Conservation (phyloP, 495 filamentous ascomycete species). For the Lophiostoma macrostomum region DNA sequence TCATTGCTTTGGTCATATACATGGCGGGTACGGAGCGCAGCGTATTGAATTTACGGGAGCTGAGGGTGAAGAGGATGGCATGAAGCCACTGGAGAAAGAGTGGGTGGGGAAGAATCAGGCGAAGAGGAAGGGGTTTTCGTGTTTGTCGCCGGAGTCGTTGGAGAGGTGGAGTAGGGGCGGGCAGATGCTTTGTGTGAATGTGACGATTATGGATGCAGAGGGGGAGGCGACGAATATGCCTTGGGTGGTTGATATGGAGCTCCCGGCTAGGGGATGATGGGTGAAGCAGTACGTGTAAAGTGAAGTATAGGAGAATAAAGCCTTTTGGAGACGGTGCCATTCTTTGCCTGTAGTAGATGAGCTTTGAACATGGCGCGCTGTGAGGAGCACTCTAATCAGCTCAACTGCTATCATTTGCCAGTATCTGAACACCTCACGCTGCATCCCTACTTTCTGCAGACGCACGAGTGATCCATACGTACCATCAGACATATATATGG, state of each 20-base stretch:
- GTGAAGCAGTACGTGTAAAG: no score
- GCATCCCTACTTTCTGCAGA: no score
- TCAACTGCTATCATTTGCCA: no score
- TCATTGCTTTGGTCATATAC: conserved; percentile 63
- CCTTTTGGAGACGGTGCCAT: no score
- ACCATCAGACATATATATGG: no score
- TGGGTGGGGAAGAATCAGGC: conserved; percentile 37
- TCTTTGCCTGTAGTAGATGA: no score
- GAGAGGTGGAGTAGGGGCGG: conserved; percentile 45
- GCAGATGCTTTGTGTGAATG: conserved; percentile 71
- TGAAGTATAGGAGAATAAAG: no score
- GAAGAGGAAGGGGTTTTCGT: conserved; percentile 41
- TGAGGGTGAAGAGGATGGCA: background rate
- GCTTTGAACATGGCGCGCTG: no score
- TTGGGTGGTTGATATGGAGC: conserved; percentile 64
- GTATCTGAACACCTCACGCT: no score
- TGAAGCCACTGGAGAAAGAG: conserved; percentile 4
- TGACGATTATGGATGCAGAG: conserved; percentile 52
- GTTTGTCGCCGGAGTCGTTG: conserved; percentile 33
- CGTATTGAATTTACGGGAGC: conserved; percentile 5
- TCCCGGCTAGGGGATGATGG: no score
- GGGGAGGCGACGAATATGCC: conserved; percentile 53
- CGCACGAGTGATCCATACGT: no score
- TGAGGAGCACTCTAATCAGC: no score
- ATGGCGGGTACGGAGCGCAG: conserved; percentile 41